Evolutionary conservation across 352 stramenopile genomes (phyloP), one percentile per base, ranked within the genome.

Genomic region (Globisporangium emineosum): DNA sequence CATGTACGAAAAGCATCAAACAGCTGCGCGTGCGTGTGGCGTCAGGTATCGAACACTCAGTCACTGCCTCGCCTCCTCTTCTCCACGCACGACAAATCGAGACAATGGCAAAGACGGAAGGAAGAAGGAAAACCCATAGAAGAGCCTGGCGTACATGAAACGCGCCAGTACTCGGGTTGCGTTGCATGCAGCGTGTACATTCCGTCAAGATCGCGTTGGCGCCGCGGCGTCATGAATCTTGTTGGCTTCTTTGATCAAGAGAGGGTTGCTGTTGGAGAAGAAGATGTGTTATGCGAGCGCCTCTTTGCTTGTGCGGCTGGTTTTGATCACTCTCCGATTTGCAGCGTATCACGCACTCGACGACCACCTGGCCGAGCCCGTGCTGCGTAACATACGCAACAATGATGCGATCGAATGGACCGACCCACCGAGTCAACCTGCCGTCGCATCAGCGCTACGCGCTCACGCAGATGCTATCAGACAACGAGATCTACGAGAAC

Each of bases 401-500:
- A 25, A 35, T 55, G 49, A 30, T 51, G 33, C 55, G 37, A 1
- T 43, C 55, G 0, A 30, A 12, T 5, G 55, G 42, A 25, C 27
- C 10, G 8, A 37, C 5, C 23, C 23, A 35, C 33, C 55, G 21
- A 15, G 33, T 13, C 23, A 32, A 50, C 55, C 5, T 60, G 13
- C 55, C 57, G 7, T 65, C 19, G 13, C 19, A 40, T 5, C 33
- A 60, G 25, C 35, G 57, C 42, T 63, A 64, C 43, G 47, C 37
- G 9, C 67, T 75, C 23, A 67, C 68, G 21, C 67, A 78, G 56
- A 62, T 75, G 8, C 50, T 78, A 21, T 67, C 64, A 15, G 71
- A 78, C 37, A 59, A 62, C 21, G 57, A 75, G 61, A 65, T 78
- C 49, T 67, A 67, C 30, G 62, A 73, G 43, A 62, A 70, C 60